Conservation (phyloP, 345 rosid genomes). For the Isatis tinctoria region DNA sequence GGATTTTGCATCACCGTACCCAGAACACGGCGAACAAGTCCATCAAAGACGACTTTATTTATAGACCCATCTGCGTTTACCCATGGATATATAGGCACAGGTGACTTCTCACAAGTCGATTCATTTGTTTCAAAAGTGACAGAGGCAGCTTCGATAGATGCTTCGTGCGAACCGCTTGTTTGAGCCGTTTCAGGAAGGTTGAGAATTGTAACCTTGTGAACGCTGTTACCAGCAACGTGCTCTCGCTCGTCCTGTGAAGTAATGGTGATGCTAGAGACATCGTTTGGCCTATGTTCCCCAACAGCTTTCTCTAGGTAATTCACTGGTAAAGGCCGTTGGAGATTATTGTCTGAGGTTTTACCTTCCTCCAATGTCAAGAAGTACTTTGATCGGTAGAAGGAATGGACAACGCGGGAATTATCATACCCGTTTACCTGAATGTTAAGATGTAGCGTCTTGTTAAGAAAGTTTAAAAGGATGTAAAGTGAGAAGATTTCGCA, state of each 20-base stretch:
- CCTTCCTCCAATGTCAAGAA: conserved; percentile 43
- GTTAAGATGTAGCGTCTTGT: not conserved
- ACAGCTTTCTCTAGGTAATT: conserved; percentile 35
- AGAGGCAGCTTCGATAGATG: conserved; percentile 25
- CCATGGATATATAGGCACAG: conserved; percentile 81
- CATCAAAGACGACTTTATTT: conserved; percentile 61
- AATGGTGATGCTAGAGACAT: conserved; percentile 24
- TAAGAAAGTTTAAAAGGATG: not conserved
- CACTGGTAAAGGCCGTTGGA: conserved; percentile 27
- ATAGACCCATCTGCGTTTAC: conserved; percentile 82
- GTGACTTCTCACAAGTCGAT: conserved; percentile 31
- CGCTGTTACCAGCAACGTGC: conserved; percentile 29
- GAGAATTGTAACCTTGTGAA: conserved; percentile 83
- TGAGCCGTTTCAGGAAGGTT: conserved; percentile 73
- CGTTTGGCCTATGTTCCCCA: conserved; percentile 35
- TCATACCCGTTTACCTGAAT: conserved; percentile 75
- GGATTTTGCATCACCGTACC: conserved; percentile 89
- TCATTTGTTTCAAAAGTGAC: conserved; percentile 17
- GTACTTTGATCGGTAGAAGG: conserved; percentile 77
- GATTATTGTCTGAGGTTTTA: not conserved
- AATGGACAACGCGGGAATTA: conserved; percentile 65
- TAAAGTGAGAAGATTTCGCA: not conserved
- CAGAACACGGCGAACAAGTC: conserved; percentile 75
- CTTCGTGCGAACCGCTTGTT: conserved; percentile 31
- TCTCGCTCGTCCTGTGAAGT: conserved; percentile 20